Evolutionary conservation across 805 yeast genomes (phyloP), one percentile per base, ranked within the genome.

Genomic region (Isabelozyma pseudorhagii): DNA sequence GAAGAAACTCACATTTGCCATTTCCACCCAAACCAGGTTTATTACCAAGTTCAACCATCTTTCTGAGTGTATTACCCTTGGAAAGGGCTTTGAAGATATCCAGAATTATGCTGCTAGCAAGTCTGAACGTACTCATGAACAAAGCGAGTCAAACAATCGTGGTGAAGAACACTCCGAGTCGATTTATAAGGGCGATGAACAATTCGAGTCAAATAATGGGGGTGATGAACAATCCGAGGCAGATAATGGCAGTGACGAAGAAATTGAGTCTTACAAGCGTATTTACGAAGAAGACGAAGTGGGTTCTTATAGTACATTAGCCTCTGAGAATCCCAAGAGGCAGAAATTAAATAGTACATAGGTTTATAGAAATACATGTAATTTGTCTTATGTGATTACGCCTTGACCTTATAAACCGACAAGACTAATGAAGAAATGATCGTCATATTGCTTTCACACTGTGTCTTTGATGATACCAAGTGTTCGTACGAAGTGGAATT

Each of bases 21-120:
- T 69, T 13, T 40, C 58, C 3, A 47, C 55, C 15, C 64, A 65
- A 44, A 50, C 54, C 10, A 49, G 71, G 40, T 69, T 69, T 44
- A 63, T 61, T 8, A 59, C 69, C 6, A 58, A 57, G 28, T 70
- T 61, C 49, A 60, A 62, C 41, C 50, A 53, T 18, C 45, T 68
- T 28, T 54, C 60, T 25, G 62, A 61, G 42, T 28, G 50, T 5
- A 61, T 61, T 28, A 48, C 61, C 18, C 46, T 45, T 4, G 61
- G 62, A 1, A 44, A 51, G 28, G 65, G 68, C 13, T 57, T 66
- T 21, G 56, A 56, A 31, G 46, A 42, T 31, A 40, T 46, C 4
- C 36, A 31, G 36, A 31, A 31, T 13, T 31, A 31, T 8, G 39
- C 45, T 21, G 29, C 28, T 11, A 4, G n/a, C 10, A 10, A 36